phyloP scores from a whole-genome alignment of 305 asterid genomes.

The Solanum chacoense region DNA sequence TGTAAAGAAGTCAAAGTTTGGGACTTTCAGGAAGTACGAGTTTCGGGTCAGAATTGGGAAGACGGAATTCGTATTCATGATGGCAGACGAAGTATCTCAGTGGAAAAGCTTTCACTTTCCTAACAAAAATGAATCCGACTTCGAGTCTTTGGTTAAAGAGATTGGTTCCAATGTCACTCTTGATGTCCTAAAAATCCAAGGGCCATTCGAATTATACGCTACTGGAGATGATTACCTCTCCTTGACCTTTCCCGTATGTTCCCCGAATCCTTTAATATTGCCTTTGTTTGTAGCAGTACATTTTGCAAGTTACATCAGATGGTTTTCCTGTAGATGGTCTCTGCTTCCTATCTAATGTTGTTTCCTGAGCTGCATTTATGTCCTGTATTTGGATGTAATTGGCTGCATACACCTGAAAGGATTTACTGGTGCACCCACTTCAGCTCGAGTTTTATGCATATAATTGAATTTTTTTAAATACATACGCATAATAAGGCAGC shows the following conservation, averaged over 20 bases:
- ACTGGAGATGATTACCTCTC: constrained; percentile 44
- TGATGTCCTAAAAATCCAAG: constrained; percentile 43
- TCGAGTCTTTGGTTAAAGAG: constrained; percentile 40
- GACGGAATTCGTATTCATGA: constrained; percentile 36
- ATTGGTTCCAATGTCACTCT: constrained; percentile 34
- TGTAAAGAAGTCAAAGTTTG: constrained; percentile 33
- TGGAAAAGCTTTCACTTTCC: constrained; percentile 42
- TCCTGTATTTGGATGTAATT: background rate
- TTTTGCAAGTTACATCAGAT: background rate
- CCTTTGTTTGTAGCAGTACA: background rate
- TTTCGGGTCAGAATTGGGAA: constrained; percentile 42
- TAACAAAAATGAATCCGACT: constrained; percentile 17
- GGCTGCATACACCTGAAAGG: background rate
- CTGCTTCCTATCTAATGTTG: background rate
- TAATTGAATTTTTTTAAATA: background rate
- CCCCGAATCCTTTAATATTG: background rate
- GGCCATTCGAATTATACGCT: constrained; percentile 57
- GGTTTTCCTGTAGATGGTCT: background rate
- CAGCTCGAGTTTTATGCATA: background rate
- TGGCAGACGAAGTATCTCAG: constrained; percentile 43
- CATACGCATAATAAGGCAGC: background rate
- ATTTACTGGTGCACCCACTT: background rate
- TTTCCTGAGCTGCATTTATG: background rate
- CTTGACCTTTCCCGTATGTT: constrained; percentile 50
- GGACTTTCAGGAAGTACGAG: constrained; percentile 35